A percentile compares a stretch with the other conserved stretches of the same genome.
Evolutionary conservation across 305 asterid species (phyloP).

Genomic region (Fraxinus floribunda): DNA sequence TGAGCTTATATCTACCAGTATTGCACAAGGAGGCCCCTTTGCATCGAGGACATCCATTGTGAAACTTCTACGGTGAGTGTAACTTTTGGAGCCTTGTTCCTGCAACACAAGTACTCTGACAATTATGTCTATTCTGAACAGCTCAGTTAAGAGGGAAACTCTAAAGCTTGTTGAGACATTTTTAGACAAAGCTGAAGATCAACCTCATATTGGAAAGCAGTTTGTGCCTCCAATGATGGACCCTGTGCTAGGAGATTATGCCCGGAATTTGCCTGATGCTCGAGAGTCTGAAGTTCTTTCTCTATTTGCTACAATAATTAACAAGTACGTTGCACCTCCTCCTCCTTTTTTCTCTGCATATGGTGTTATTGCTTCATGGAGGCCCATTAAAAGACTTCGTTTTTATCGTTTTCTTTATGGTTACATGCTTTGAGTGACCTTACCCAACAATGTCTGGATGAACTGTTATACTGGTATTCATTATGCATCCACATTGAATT

Average conservation of each 20-base stretch:
- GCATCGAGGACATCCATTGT: conserved; percentile 87
- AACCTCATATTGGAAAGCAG: conserved; percentile 84
- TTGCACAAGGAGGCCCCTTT: conserved; percentile 95
- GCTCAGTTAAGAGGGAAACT: conserved; percentile 97
- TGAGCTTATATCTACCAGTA: conserved; percentile 83
- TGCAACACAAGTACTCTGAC: conserved; percentile 3
- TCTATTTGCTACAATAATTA: conserved; percentile 91
- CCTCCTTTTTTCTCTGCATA: background rate
- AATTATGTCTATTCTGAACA: conserved; percentile 35
- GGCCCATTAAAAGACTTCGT: background rate
- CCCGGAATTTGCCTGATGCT: conserved; percentile 96
- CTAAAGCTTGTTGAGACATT: conserved; percentile 95
- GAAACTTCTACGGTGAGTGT: conserved; percentile 81
- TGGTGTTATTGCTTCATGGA: background rate
- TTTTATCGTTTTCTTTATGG: background rate
- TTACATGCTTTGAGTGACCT: background rate
- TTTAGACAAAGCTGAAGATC: conserved; percentile 94
- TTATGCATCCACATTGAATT: background rate
- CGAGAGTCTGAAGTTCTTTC: conserved; percentile 99
- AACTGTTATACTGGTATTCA: background rate
- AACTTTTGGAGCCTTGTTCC: background rate
- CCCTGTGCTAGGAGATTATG: conserved; percentile 91
- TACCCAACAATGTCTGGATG: background rate
- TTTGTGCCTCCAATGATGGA: conserved; percentile 99
- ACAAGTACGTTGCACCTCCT: conserved; percentile 57